phyloP scores from a whole-genome alignment of 1,284 basidiomycete genomes.

The Sporisorium iseilematis-ciliati region DNA sequence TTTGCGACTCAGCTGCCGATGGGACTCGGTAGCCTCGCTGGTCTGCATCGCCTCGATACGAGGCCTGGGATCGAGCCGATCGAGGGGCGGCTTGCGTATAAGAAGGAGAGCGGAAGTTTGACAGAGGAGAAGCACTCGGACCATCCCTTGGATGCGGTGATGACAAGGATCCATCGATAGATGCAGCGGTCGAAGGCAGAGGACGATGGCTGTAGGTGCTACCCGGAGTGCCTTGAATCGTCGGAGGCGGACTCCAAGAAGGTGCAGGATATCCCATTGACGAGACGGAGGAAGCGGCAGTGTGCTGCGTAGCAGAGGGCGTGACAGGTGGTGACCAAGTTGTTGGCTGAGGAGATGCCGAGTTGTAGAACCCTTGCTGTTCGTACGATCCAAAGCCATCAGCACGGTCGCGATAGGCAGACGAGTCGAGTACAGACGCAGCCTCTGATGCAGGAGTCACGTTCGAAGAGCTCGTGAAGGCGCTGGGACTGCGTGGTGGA shows the following conservation, averaged over 20 bases:
- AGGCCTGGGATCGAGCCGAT: conserved; percentile 20
- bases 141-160: conserved; percentile 25
- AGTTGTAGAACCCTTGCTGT: conserved; percentile 35
- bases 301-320: conserved; percentile 26
- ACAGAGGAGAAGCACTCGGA: conserved; percentile 31
- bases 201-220: conserved; percentile 38
- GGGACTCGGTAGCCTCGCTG: conserved; percentile 25
- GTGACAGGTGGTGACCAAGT: conserved; percentile 37
- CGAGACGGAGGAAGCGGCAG: conserved; percentile 13
- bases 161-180: conserved; percentile 39
- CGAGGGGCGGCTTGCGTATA: conserved; percentile 20
- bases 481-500: conserved; percentile 12
- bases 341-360: conserved; percentile 28
- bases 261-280: conserved; percentile 31
- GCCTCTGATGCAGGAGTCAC: background rate
- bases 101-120: conserved; percentile 37
- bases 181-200: conserved; percentile 31
- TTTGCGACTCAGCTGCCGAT: conserved; percentile 25
- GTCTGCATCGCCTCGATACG: conserved; percentile 14
- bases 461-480: background rate
- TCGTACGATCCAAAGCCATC: conserved; percentile 6
- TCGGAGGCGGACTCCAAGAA: conserved; percentile 40
- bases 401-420: conserved; percentile 10
- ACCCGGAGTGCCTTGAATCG: conserved; percentile 25
- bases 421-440: conserved; percentile 10